Conservation (phyloP, 1,284 basidiomycete genomes). For the Ceratobasidium sp. region DNA sequence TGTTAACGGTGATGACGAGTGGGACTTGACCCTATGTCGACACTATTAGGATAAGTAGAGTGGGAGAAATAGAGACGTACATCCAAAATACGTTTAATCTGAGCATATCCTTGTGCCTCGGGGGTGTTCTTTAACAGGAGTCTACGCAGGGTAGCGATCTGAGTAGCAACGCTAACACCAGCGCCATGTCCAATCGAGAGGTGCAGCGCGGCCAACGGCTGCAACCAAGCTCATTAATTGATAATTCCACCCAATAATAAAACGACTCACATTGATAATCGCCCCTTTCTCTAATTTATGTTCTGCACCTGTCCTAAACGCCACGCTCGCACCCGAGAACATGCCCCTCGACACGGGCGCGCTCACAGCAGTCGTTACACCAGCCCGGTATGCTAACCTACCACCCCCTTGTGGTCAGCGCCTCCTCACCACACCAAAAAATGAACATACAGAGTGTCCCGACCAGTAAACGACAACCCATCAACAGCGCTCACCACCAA, state of each 20-base stretch:
- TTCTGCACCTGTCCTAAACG: slow-evolving; percentile 73
- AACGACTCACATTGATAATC: slow-evolving; percentile 67
- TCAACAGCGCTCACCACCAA: slow-evolving; percentile 76
- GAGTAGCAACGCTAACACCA: slow-evolving; percentile 71
- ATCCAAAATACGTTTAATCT: slow-evolving; percentile 5
- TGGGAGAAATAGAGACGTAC: slow-evolving; percentile 14
- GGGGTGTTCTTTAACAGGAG: slow-evolving; percentile 62
- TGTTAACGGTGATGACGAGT: slow-evolving; percentile 76
- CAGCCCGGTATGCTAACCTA: slow-evolving; percentile 60
- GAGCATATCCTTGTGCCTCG: slow-evolving; percentile 58
- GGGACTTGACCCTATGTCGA: slow-evolving; percentile 66
- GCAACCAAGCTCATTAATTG: neutral
- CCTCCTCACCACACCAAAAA: neutral
- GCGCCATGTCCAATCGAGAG: slow-evolving; percentile 69
- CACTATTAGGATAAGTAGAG: slow-evolving; percentile 27
- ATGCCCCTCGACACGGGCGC: slow-evolving; percentile 58
- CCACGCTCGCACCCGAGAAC: slow-evolving; percentile 73
- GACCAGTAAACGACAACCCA: slow-evolving; percentile 76
- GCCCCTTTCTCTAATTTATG: slow-evolving; percentile 77
- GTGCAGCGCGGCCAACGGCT: slow-evolving; percentile 73
- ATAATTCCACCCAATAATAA: too few relatives aligned
- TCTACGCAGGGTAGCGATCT: slow-evolving; percentile 76
- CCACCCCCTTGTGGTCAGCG: neutral
- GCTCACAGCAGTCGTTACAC: slow-evolving; percentile 72
- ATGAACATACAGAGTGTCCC: slow-evolving; percentile 74